Conservation (phyloP, 495 filamentous ascomycete genomes). For the Neurospora sp. region DNA sequence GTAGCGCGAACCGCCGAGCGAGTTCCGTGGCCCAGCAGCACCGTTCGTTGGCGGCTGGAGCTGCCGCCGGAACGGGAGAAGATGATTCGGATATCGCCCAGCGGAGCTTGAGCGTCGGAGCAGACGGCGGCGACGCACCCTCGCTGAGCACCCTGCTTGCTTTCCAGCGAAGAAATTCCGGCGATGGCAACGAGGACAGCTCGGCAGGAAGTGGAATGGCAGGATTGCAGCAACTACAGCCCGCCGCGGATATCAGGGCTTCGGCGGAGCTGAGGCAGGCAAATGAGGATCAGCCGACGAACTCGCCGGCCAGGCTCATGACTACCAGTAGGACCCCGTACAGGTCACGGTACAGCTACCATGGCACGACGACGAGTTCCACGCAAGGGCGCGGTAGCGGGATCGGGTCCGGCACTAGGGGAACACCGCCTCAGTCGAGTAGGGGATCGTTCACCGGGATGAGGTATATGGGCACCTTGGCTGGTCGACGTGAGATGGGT, state of each 20-base stretch:
- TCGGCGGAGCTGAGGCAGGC: constrained; percentile 28
- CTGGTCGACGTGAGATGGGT: constrained; percentile 45
- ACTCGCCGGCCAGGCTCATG: constrained; percentile 13
- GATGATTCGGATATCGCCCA: constrained; percentile 55
- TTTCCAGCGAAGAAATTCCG: constrained; percentile 18
- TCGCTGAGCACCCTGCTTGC: constrained; percentile 48
- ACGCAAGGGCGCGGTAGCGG: constrained; percentile 1
- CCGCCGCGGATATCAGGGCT: constrained; percentile 33
- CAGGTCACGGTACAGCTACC: constrained; percentile 19
- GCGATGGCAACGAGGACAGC: not conserved
- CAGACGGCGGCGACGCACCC: constrained; percentile 47
- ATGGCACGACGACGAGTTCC: not conserved
- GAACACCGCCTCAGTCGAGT: constrained; percentile 25
- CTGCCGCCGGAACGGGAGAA: constrained; percentile 34
- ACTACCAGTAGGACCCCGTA: constrained; percentile 16
- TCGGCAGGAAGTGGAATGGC: not conserved
- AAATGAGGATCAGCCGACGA: constrained; percentile 21
- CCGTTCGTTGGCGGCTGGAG: constrained; percentile 18
- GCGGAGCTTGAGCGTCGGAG: constrained; percentile 68
- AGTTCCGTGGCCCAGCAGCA: constrained; percentile 72
- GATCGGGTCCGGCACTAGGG: constrained; percentile 6
- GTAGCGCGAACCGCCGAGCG: constrained; percentile 45
- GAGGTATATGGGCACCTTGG: constrained; percentile 23
- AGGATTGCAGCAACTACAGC: constrained; percentile 22
- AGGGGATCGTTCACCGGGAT: constrained; percentile 26